A percentile compares a stretch with the other conserved stretches of the same genome.
phyloP scores from a whole-genome alignment of 2,329 filamentous ascomycete species.

The Clonostachys chloroleuca region DNA sequence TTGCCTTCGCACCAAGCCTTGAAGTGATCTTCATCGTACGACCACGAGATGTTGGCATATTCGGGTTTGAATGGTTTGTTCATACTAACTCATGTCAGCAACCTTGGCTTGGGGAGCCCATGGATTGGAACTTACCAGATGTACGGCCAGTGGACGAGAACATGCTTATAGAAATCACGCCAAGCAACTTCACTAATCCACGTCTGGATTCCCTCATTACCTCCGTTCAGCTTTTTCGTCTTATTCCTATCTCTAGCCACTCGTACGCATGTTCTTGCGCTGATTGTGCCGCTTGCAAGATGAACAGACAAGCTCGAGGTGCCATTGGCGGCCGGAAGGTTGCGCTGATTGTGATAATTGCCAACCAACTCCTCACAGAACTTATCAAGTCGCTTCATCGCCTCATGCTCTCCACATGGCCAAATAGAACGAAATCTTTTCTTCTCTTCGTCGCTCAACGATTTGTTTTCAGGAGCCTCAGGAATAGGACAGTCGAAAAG shows the following conservation, averaged over 20 bases:
- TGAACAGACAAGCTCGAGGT: conserved; percentile 73
- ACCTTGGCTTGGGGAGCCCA: background rate
- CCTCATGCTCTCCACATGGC: conserved; percentile 74
- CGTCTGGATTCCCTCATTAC: conserved; percentile 58
- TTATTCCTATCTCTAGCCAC: conserved; percentile 59
- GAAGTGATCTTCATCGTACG: conserved; percentile 67
- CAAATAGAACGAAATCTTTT: conserved; percentile 56
- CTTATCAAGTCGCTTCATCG: conserved; percentile 53
- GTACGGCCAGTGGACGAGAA: conserved; percentile 81
- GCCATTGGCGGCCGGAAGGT: conserved; percentile 55
- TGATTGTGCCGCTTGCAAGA: conserved; percentile 63
- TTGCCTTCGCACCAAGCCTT: conserved; percentile 67
- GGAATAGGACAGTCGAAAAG: conserved; percentile 62
- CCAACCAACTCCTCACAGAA: conserved; percentile 64
- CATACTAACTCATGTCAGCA: conserved; percentile 28
- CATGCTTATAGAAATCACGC: conserved; percentile 86
- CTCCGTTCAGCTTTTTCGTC: conserved; percentile 61
- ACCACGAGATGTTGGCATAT: conserved; percentile 79
- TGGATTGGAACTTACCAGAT: conserved; percentile 49
- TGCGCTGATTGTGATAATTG: conserved; percentile 60
- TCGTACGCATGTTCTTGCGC: conserved; percentile 62
- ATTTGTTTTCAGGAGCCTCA: conserved; percentile 57
- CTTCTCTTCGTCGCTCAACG: conserved; percentile 52
- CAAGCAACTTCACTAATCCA: conserved; percentile 86
- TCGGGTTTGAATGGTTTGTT: conserved; percentile 71